phyloP scores from a whole-genome alignment of 768 basidiomycete genomes.

The Pleurotus tuoliensis region DNA sequence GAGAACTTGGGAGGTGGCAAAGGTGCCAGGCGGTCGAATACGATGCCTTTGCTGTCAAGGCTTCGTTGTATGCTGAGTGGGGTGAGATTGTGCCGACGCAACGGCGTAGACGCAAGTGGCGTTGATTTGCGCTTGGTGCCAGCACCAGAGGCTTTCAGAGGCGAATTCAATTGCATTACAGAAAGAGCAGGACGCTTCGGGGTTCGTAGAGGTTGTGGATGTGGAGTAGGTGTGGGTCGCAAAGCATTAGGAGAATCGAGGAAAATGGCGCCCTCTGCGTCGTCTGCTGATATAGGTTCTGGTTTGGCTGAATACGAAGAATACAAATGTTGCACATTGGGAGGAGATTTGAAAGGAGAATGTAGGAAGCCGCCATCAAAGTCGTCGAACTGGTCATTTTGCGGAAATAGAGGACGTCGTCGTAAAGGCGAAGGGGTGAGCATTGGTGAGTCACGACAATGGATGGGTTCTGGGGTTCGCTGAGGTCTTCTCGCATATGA shows the following conservation, averaged over 20 bases:
- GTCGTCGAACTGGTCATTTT: conserved; percentile 25
- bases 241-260: conserved; percentile 43
- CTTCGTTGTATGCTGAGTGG: conserved; percentile 44
- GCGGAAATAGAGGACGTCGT: conserved; percentile 36
- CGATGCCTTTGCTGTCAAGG: conserved; percentile 30
- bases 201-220: conserved; percentile 52
- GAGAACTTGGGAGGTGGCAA: conserved; percentile 49
- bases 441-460: conserved; percentile 53
- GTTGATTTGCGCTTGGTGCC: conserved; percentile 69
- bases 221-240: conserved; percentile 29
- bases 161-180: conserved; percentile 27
- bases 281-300: conserved; percentile 42
- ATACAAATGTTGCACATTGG: conserved; percentile 32
- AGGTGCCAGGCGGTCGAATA: conserved; percentile 53
- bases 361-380: conserved; percentile 51
- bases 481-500: conserved; percentile 31
- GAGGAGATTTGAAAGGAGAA: conserved; percentile 46
- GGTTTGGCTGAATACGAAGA: conserved; percentile 34
- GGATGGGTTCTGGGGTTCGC: conserved; percentile 20
- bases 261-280: conserved; percentile 58
- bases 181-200: conserved; percentile 53
- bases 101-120: conserved; percentile 46
- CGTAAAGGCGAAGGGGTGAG: conserved; percentile 62
- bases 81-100: conserved; percentile 44
- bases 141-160: conserved; percentile 26